A percentile compares a stretch with the other conserved stretches of the same genome.
phyloP scores from a whole-genome alignment of 805 yeast species.

The Hanseniaspora opuntiae region DNA sequence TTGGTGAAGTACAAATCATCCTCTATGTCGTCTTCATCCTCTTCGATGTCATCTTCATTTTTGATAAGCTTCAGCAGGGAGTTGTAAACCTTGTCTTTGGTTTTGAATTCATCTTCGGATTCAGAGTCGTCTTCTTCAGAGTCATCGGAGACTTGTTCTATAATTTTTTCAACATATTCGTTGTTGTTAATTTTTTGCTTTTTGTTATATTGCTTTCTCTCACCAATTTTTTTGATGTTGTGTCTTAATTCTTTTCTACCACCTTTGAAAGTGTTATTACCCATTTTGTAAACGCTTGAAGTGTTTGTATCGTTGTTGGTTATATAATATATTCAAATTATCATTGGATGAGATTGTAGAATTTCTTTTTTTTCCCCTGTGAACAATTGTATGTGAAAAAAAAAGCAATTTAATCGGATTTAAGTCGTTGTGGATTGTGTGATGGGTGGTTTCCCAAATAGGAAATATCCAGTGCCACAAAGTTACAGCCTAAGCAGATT shows the following conservation, averaged over 20 bases:
- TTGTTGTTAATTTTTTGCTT: not conserved
- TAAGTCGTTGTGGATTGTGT: not conserved
- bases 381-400: not conserved
- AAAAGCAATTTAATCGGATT: slow-evolving; percentile 5
- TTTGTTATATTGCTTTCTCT: slow-evolving; percentile 23
- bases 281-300: not conserved
- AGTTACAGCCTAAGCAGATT: too few relatives aligned
- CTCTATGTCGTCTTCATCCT: slow-evolving; percentile 12
- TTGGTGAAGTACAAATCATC: not conserved
- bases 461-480: not conserved
- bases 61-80: slow-evolving; percentile 52
- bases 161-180: slow-evolving; percentile 8
- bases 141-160: slow-evolving; percentile 14
- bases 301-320: not conserved
- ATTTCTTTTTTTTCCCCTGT: too few relatives aligned
- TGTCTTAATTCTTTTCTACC: slow-evolving; percentile 51
- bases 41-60: slow-evolving; percentile 17
- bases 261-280: slow-evolving; percentile 20
- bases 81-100: slow-evolving; percentile 41
- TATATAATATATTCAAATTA: not conserved
- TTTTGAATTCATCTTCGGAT: slow-evolving; percentile 18
- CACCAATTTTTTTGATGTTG: slow-evolving; percentile 34
- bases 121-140: slow-evolving; percentile 14
- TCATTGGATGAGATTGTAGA: not conserved
- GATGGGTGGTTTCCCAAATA: not conserved